These are phyloP conservation scores for Daldinia grandis DNA, from an alignment of 495 filamentous ascomycete genomes.

Conservation along the genomic window DNA sequence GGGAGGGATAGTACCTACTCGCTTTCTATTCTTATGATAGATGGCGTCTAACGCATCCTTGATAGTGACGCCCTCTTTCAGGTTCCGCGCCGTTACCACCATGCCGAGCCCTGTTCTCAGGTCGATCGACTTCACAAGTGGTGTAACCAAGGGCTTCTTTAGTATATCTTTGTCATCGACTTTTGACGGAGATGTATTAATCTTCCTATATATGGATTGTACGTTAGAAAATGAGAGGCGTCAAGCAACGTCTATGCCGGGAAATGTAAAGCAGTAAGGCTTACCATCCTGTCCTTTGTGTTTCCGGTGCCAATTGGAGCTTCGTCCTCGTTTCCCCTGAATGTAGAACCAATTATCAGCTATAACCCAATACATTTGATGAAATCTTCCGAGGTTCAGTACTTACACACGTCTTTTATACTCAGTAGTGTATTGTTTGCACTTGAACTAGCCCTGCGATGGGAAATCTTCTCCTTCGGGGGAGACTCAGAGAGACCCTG, in stretches of 20 bases:
- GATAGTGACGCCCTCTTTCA: slow-evolving; percentile 86
- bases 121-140: slow-evolving; percentile 92
- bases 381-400: neutral
- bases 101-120: slow-evolving; percentile 67
- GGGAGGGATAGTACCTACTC: slow-evolving; percentile 60
- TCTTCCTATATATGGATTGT: slow-evolving; percentile 71
- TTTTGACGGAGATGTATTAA: slow-evolving; percentile 81
- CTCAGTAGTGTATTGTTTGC: slow-evolving; percentile 71
- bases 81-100: slow-evolving; percentile 85
- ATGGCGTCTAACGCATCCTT: slow-evolving; percentile 95
- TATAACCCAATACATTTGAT: too few species aligned
- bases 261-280: slow-evolving; percentile 39
- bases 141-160: slow-evolving; percentile 78
- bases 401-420: slow-evolving; percentile 84
- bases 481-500: slow-evolving; percentile 75
- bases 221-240: too few species aligned
- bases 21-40: slow-evolving; percentile 94
- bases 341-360: neutral
- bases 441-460: slow-evolving; percentile 73
- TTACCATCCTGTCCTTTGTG: slow-evolving; percentile 90
- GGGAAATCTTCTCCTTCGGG: slow-evolving; percentile 62
- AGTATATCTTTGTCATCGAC: slow-evolving; percentile 83
- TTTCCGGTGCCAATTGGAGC: slow-evolving; percentile 82
- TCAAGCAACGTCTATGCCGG: too few species aligned
- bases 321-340: slow-evolving; percentile 78